Conservation (phyloP, 2,329 filamentous ascomycete genomes). For the Aureobasidium subglaciale region DNA sequence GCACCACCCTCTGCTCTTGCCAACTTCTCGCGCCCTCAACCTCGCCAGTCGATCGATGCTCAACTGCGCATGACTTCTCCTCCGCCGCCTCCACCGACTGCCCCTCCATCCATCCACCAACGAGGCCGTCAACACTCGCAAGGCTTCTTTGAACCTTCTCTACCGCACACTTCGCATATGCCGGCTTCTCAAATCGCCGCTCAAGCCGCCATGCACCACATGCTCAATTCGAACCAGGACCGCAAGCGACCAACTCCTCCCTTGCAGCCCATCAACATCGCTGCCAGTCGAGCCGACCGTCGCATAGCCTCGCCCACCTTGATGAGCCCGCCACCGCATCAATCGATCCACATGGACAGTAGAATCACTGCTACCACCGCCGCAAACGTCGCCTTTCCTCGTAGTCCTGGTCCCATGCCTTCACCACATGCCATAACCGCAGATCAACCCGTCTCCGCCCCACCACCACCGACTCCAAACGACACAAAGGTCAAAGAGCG, state of each 20-base stretch:
- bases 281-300: constrained; percentile 16
- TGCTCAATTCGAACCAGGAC: constrained; percentile 23
- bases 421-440: constrained; percentile 29
- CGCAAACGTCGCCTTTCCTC: constrained; percentile 66
- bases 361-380: constrained; percentile 58
- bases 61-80: constrained; percentile 19
- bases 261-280: constrained; percentile 45
- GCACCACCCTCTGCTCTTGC: not conserved
- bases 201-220: constrained; percentile 62
- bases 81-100: not conserved
- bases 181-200: constrained; percentile 72
- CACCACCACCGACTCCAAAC: constrained; percentile 24
- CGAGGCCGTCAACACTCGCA: constrained; percentile 63
- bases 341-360: not conserved
- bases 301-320: constrained; percentile 11
- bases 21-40: constrained; percentile 27
- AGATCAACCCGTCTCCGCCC: constrained; percentile 25
- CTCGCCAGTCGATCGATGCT: constrained; percentile 29
- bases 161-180: constrained; percentile 48
- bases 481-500: constrained; percentile 61
- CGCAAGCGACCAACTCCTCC: constrained; percentile 70
- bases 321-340: constrained; percentile 1
- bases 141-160: constrained; percentile 67
- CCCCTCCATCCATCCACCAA: constrained; percentile 37
- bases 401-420: constrained; percentile 43